Evolutionary conservation across 2,329 filamentous ascomycete species (phyloP).

Genomic region (Fusarium mangiferae): DNA sequence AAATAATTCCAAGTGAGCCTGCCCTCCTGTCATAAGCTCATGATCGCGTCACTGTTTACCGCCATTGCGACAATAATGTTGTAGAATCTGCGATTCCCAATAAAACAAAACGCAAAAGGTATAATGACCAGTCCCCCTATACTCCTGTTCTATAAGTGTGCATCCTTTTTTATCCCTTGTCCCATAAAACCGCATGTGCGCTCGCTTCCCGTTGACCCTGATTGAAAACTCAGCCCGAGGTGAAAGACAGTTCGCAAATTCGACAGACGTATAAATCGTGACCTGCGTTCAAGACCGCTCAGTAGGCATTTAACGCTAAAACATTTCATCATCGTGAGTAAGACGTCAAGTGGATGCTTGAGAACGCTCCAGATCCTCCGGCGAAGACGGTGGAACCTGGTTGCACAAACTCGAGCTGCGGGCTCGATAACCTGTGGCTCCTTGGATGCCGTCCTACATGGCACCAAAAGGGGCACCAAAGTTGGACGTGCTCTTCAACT

Average conservation of each 20-base stretch:
- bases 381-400: slow-evolving; percentile 8
- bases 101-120: slow-evolving; percentile 26
- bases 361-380: background rate
- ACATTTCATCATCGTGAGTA: slow-evolving; percentile 24
- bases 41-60: slow-evolving; percentile 27
- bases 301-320: slow-evolving; percentile 18
- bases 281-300: slow-evolving; percentile 11
- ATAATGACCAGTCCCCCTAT: slow-evolving; percentile 14
- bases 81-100: slow-evolving; percentile 5
- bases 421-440: background rate
- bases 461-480: slow-evolving; percentile 60
- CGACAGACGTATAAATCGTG: slow-evolving; percentile 28
- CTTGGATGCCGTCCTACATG: slow-evolving; percentile 36
- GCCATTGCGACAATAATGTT: slow-evolving; percentile 17
- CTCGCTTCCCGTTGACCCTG: slow-evolving; percentile 25
- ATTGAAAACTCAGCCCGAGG: slow-evolving; percentile 12
- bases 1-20: slow-evolving; percentile 23
- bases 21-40: slow-evolving; percentile 17
- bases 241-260: slow-evolving; percentile 30
- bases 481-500: slow-evolving; percentile 57
- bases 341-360: background rate
- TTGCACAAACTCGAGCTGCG: slow-evolving; percentile 6
- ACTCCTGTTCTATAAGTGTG: slow-evolving; percentile 38
- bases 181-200: slow-evolving; percentile 26
- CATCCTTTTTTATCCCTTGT: slow-evolving; percentile 22